These are phyloP conservation scores for Dipteronia sinensis DNA, from an alignment of 345 rosid genomes.

Conservation along the genomic window DNA sequence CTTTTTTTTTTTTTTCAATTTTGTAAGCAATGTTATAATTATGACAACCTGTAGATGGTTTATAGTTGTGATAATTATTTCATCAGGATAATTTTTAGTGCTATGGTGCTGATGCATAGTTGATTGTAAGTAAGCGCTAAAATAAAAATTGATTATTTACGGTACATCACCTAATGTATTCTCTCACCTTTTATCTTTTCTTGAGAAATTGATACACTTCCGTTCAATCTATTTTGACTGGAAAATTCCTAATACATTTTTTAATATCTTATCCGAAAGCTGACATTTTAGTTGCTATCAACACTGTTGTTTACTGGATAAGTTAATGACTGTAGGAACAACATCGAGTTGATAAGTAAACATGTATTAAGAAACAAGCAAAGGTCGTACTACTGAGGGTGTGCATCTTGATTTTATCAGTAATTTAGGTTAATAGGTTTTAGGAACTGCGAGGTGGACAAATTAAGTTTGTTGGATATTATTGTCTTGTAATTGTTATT, in stretches of 20 bases:
- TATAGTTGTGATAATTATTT: background rate
- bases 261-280: background rate
- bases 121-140: background rate
- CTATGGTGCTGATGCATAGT: background rate
- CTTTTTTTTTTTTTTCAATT: slow-evolving; percentile 8
- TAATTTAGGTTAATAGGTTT: background rate
- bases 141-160: background rate
- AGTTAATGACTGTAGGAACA: no score
- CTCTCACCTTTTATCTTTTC: background rate
- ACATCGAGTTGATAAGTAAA: no score
- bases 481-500: no score
- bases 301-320: background rate
- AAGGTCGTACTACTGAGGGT: background rate
- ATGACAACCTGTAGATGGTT: background rate
- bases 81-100: background rate
- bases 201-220: background rate
- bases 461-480: background rate
- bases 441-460: background rate
- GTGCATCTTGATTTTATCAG: background rate
- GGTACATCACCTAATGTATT: background rate
- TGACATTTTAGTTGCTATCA: background rate
- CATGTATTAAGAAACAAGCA: no score
- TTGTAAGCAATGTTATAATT: slow-evolving; percentile 2
- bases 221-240: background rate
- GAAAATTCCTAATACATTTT: background rate